Evolutionary conservation across 768 basidiomycete species (phyloP), one percentile per base, ranked within the genome.

Genomic region (Terana coerulea): DNA sequence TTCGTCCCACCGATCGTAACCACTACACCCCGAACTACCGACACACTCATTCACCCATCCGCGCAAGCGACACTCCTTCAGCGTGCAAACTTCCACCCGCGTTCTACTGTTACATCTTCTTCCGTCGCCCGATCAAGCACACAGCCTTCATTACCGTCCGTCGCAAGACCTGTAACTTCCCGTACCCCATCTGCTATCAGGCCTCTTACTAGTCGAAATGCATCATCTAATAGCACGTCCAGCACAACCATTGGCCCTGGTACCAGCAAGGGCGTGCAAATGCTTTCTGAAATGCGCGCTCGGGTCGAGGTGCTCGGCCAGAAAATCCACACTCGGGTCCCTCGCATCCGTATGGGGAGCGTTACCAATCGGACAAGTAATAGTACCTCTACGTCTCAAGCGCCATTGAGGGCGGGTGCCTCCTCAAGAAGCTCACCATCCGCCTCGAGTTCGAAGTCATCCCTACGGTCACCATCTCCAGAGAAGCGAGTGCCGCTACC

Each of bases 241-340:
- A 37, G 53, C 12, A 48, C 64, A 22, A 59, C 56, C n/a, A 55
- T 68, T 8, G 59, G 64, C 6, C n/a, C n/a, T n/a, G 60, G 54
- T 42, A 64, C 54, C 49, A 91, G 79, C 65, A 87, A 83, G 64
- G 91, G 90, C 24, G 88, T 91, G 3, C 90, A 93, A 62, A 93
- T 94, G 91, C 89, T 92, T 5, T 86, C 88, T 21, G 91, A 93
- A 64, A 91, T 94, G 86, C 81, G 91, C 35, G 89, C 88, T 33
- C 78, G 87, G 46, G 90, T 93, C 26, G 82, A 75, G 62, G 87
- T 84, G 59, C 69, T 93, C 33, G 88, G 92, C 61, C 88, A 90
- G 69, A 89, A 87, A 68, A 88, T 93, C 39, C 88, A 91, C 61
- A 90, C 88, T 37, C 86, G 87, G 37, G 90, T 93, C 45, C 91